A percentile compares a stretch with the other conserved stretches of the same genome.
Conservation (phyloP, 1,284 basidiomycete species). For the Stereum hirsutum region DNA sequence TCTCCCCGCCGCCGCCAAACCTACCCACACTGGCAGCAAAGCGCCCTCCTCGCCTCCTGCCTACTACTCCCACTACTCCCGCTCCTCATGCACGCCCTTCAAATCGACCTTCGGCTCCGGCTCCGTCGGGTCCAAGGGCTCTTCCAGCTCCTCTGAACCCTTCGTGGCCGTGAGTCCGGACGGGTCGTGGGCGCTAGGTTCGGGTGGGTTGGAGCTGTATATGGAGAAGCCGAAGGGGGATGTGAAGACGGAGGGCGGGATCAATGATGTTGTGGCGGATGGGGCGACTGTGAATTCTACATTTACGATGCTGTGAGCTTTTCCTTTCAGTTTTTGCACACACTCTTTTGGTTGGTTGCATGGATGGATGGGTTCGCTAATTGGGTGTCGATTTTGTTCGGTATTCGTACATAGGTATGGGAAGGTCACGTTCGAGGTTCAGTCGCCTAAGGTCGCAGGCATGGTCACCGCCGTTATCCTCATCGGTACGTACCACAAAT, state of each 20-base stretch:
- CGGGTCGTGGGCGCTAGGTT: conserved; percentile 20
- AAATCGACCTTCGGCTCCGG: background rate
- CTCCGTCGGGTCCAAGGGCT: background rate
- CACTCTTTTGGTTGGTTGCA: no score
- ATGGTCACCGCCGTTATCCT: conserved; percentile 31
- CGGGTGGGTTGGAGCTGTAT: conserved; percentile 25
- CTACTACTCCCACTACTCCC: no score
- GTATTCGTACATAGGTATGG: conserved; percentile 20
- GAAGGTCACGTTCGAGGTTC: conserved; percentile 26
- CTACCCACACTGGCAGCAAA: no score
- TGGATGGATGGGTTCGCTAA: no score
- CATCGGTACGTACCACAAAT: conserved; percentile 19
- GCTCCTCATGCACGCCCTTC: conserved; percentile 3
- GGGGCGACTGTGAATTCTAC: conserved; percentile 37
- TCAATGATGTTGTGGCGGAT: conserved; percentile 27
- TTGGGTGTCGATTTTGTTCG: no score
- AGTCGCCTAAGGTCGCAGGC: conserved; percentile 24
- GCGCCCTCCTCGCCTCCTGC: no score
- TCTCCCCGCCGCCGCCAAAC: no score
- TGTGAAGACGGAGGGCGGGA: conserved; percentile 20
- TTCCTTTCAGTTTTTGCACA: background rate
- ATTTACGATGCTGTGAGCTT: conserved; percentile 23
- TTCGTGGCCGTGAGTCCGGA: conserved; percentile 25
- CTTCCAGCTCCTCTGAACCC: conserved; percentile 7
- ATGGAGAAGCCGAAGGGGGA: conserved; percentile 23